Base-by-base conservation (phyloP, 495 filamentous ascomycete species). In the Penicillium bialowiezense region DNA sequence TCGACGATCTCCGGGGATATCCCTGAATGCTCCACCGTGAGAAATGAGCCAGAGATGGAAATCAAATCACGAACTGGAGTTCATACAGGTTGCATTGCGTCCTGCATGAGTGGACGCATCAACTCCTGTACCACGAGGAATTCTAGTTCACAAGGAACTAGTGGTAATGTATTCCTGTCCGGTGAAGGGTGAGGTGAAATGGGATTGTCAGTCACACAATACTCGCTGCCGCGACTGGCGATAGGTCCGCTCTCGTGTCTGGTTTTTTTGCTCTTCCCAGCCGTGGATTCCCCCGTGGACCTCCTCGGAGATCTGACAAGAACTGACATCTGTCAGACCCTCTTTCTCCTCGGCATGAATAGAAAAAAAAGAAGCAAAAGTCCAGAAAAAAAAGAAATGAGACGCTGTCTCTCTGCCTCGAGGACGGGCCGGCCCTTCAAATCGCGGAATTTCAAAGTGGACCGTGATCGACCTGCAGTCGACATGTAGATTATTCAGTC, bases 151-250 rank as follows among this genome's bases (percentile, higher is more conserved):
- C 32, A 42, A 40, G 31, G 23, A 37, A 50, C 47, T 54, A 54
- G 51, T 41, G 38, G 37, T 44, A 46, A 33, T 46, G 42, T 41
- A 24, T 46, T 48, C 26, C 53, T 39, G 39, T 41, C 44, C 21
- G 50, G 37, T 56, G 21, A 44, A 29, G 26, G 36, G 15, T 39
- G 26, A 41, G 28, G 36, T 43, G 32, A 50, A 58, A 59, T 50
- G 43, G 44, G 51, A 48, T 52, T 52, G 55, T 42, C 44, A 43
- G 48, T 50, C 28, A 21, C 14, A 54, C 39, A 53, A 58, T 56
- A 29, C 49, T 41, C 23, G 44, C 49, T 59, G 63, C 63, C 60
- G 63, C 61, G 54, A 64, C 61, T 64, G 60, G 63, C 63, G 63
- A 64, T 34, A 44, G 40, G 45, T 41, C 33, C 4, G 23, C 36